Evolutionary conservation across 2,329 filamentous ascomycete genomes (phyloP), one percentile per base, ranked within the genome.

Genomic region (Venturia effusa): DNA sequence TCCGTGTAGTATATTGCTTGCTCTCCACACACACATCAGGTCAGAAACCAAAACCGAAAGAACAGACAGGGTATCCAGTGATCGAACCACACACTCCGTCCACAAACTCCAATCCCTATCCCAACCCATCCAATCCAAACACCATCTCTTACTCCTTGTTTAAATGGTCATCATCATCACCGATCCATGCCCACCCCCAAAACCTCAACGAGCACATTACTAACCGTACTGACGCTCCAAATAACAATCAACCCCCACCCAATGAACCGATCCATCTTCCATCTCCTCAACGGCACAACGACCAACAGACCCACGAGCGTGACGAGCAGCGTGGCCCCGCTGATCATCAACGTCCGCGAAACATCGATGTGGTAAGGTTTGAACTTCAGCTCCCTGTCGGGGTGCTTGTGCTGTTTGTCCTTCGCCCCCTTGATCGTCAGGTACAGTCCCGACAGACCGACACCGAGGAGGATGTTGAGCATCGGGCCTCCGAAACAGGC

Each of bases 401-500:
- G 89, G 70, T 93, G 86, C 68, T 87, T 87, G 34, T 79, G 75
- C 66, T 90, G 85, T 62, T 80, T 80, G 67, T 84, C 80, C 68
- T 88, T 84, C 22, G 88, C 88, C 39, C 84, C 82, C 63, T 83
- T 82, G 19, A 95, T 81, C 64, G 90, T 92, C 83, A 97, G 94
- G 73, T 92, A 95, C 45, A 90, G 83, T 19, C 94, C 94, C 32
- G 89, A 89, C 4, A 97, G 80, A n/a, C 94, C 94, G 62, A 99
- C 92, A 0, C 94, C 94, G 4, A 99, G 83, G 0, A 99, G 79
- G 67, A 99, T 99, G 70, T 99, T 99, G 48, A 99, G 83, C 91
- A 99, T 93, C 0, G 94, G 94, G 0, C 94, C 95, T n/a, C 94
- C 94, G 73, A 99, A 97, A 73, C 94, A 99, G 4, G 94, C 94